Evolutionary conservation across 352 stramenopile genomes (phyloP).

Genomic region (Aphanomyces cochlioides): DNA sequence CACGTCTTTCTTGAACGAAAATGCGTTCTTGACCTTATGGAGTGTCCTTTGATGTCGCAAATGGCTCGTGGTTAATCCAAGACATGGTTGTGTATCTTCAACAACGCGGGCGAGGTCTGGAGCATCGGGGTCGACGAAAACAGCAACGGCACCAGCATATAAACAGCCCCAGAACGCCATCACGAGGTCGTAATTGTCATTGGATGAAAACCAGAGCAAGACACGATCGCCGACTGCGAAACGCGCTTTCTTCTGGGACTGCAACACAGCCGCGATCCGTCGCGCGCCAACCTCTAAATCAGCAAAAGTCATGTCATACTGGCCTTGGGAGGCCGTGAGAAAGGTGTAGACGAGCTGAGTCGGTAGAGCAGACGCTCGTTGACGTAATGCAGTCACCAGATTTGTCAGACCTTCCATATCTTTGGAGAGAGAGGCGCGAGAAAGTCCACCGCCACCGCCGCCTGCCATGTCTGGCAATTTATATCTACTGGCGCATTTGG

Average conservation of each 20-base stretch:
- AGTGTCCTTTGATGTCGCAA: neutral
- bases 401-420: no score
- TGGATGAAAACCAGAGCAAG: neutral
- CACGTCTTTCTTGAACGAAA: conserved; percentile 2
- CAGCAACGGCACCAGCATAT: conserved; percentile 4
- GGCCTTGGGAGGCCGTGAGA: no score
- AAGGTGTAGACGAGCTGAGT: no score
- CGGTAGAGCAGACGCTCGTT: no score
- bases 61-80: neutral
- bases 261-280: neutral
- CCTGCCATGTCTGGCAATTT: no score
- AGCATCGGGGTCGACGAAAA: neutral
- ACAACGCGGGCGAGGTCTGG: neutral
- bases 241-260: neutral
- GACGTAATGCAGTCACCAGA: no score
- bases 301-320: conserved; percentile 1
- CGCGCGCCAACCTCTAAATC: neutral
- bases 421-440: no score
- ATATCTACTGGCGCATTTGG: no score
- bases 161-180: conserved; percentile 8
- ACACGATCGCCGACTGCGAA: neutral
- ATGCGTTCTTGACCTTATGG: conserved; percentile 14
- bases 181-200: neutral
- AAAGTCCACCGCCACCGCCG: no score
- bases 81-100: neutral